Base-by-base conservation (phyloP, 2,329 filamentous ascomycete species). In the Botrytis tulipae region DNA sequence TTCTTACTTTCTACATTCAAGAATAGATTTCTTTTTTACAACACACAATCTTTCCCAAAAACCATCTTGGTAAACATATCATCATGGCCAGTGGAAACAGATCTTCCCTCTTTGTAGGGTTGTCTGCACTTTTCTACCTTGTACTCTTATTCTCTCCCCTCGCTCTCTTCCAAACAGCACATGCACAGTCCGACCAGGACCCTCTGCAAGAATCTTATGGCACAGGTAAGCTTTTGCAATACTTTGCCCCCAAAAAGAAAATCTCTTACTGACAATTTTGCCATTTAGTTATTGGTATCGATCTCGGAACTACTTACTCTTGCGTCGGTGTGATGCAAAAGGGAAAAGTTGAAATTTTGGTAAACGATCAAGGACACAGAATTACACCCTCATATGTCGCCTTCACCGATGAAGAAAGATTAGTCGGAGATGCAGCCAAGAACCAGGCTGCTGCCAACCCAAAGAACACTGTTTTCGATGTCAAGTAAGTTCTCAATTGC, bases 371-470 rank as follows among this genome's bases (percentile, higher is more conserved):
- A 88, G 94, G 94, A 88, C 94, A 97, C 90, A 93, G 94, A 87
- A 97, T 97, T 80, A 97, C 94, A 80, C 94, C 94, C 73, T 97
- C 94, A 77, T 97, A 96, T 85, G 94, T 97, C 82, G 94, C 94
- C 81, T 97, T 97, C 85, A 98, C 94, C 84, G 95, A 98, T 81
- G 94, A 98, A 77, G 96, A 98, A 86, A 92, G 96, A 82, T 88
- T 99, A 78, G 94, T 99, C 79, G 96, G 96, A 88, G 96, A 99
- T 84, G 94, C 96, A 81, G 94, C 94, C 81, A 97, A 97, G 91
- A 97, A 97, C 87, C 94, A 97, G 88, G 94, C 93, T 60, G 44
- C 71, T 6, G 63, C 35, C 20, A 74, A 75, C 70, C 73, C 75
- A 29, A 74, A 71, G 37, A 76, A 74, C 51, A 74, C 72, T 6